Evolutionary conservation across 768 basidiomycete species (phyloP).

Genomic region (Clathrus columnatus): DNA sequence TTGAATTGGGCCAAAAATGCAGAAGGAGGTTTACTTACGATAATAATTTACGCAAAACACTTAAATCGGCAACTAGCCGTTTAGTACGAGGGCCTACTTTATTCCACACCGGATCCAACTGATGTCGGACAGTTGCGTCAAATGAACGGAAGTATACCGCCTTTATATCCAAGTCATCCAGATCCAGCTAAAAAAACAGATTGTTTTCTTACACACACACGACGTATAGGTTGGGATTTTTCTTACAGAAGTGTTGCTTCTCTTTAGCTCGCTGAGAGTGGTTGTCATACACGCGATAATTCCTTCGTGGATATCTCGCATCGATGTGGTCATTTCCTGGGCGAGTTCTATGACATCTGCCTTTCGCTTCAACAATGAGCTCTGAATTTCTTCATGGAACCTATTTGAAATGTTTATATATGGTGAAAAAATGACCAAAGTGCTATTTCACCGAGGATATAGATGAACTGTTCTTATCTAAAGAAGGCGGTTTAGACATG

Average conservation of each 20-base stretch:
- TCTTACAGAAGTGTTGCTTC: constrained; percentile 65
- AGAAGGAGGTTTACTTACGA: constrained; percentile 38
- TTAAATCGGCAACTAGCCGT: constrained; percentile 83
- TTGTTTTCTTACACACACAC: background rate
- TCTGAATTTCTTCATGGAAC: constrained; percentile 84
- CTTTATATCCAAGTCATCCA: constrained; percentile 88
- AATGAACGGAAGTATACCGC: constrained; percentile 93
- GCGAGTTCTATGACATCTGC: constrained; percentile 91
- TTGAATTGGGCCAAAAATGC: constrained; percentile 3
- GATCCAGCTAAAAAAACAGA: constrained; percentile 57
- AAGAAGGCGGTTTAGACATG: background rate
- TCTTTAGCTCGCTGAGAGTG: constrained; percentile 83
- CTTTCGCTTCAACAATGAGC: constrained; percentile 68
- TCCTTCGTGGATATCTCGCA: constrained; percentile 88
- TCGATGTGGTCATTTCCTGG: constrained; percentile 73
- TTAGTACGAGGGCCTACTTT: constrained; percentile 90
- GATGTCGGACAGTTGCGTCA: constrained; percentile 77
- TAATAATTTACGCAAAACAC: constrained; percentile 74
- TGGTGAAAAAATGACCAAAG: background rate
- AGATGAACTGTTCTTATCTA: constrained; percentile 74
- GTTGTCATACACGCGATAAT: constrained; percentile 91
- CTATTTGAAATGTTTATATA: constrained; percentile 30
- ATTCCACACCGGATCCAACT: constrained; percentile 94
- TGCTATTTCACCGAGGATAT: constrained; percentile 67
- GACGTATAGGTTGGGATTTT: background rate